phyloP scores from a whole-genome alignment of 257 asterid species.

The Solanum pennellii region DNA sequence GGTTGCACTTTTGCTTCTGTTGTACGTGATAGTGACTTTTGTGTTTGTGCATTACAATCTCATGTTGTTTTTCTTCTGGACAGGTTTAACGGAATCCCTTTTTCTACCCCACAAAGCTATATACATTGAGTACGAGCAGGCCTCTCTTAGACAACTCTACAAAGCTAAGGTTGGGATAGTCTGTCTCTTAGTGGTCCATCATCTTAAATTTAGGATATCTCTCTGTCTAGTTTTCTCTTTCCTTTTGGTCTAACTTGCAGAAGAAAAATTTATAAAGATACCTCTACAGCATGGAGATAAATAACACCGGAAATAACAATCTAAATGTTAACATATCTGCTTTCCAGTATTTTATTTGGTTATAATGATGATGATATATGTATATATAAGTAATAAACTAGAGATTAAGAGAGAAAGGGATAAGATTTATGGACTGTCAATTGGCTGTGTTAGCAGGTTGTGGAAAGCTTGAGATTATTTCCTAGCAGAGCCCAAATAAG shows the following conservation, averaged over 20 bases:
- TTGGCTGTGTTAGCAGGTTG: not conserved
- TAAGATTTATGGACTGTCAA: not conserved
- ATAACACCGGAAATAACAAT: not conserved
- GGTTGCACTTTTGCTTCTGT: not conserved
- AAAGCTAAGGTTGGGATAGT: conserved; percentile 55
- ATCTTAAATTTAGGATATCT: not conserved
- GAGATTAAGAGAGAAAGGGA: not conserved
- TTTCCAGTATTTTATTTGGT: not conserved
- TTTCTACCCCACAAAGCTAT: conserved; percentile 85
- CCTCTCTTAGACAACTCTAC: conserved; percentile 88
- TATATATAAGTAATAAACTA: not conserved
- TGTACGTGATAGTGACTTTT: not conserved
- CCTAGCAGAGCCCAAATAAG: not conserved
- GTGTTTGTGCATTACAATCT: not conserved
- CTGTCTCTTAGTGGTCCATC: not conserved
- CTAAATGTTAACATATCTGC: not conserved
- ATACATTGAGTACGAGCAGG: conserved; percentile 87
- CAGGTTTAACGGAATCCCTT: conserved; percentile 92
- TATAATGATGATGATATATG: not conserved
- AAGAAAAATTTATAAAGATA: not conserved
- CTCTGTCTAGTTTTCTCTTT: not conserved
- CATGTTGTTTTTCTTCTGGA: conserved; percentile 7
- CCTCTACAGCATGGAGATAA: not conserved
- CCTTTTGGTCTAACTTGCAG: not conserved
- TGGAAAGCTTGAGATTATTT: not conserved